phyloP scores from a whole-genome alignment of 106 monocot species.

The Ottelia alismoides region DNA sequence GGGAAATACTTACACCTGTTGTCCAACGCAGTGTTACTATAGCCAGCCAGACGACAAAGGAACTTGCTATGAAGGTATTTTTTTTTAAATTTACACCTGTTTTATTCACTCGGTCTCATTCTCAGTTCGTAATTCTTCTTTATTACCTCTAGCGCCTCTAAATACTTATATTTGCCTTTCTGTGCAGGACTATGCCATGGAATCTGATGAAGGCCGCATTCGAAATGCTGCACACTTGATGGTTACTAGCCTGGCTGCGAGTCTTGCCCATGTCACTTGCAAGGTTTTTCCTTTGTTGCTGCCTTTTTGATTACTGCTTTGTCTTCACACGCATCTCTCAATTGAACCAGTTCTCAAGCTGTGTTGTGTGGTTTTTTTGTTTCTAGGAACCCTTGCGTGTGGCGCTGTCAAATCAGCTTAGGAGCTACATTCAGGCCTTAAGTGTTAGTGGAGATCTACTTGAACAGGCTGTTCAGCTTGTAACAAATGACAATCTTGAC shows the following conservation, averaged over 20 bases:
- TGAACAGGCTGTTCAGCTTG: slow-evolving; percentile 79
- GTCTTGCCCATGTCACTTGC: slow-evolving; percentile 97
- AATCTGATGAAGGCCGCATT: slow-evolving; percentile 70
- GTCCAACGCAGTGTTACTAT: slow-evolving; percentile 97
- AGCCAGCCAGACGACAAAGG: slow-evolving; percentile 83
- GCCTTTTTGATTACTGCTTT: not conserved
- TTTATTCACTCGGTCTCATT: not conserved
- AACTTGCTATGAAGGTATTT: slow-evolving; percentile 91
- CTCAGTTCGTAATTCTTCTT: too few relatives aligned
- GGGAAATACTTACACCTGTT: slow-evolving; percentile 78
- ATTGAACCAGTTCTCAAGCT: too few relatives aligned
- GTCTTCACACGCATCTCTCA: not conserved
- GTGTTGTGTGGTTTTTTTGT: too few relatives aligned
- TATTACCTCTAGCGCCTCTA: too few relatives aligned
- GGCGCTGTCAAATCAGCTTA: slow-evolving; percentile 59
- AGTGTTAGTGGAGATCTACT: slow-evolving; percentile 43
- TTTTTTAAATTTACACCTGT: not conserved
- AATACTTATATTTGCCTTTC: not conserved
- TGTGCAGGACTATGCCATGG: slow-evolving; percentile 80
- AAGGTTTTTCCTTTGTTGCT: slow-evolving; percentile 39
- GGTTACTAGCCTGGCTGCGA: slow-evolving; percentile 89
- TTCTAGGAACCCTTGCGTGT: slow-evolving; percentile 84
- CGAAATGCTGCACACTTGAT: slow-evolving; percentile 72
- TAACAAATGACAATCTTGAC: slow-evolving; percentile 88
- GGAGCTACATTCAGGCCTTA: slow-evolving; percentile 47